Percentiles rank a stretch among this genome's conserved stretches.
Conservation (phyloP, 2,329 filamentous ascomycete genomes). For the Neofusicoccum ribis region DNA sequence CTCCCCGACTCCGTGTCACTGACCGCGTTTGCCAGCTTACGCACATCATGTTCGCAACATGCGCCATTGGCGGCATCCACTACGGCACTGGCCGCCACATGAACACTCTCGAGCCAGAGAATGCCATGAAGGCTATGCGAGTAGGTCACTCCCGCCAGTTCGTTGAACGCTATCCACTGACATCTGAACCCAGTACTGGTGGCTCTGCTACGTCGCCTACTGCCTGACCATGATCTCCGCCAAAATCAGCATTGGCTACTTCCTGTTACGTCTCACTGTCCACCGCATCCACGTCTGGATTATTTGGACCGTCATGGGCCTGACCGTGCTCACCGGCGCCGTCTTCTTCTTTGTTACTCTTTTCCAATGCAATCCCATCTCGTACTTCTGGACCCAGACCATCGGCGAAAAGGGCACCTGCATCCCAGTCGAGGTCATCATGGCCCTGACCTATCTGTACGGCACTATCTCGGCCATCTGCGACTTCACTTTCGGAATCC, state of each 20-base stretch:
- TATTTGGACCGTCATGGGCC: conserved; percentile 39
- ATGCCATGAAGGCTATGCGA: conserved; percentile 29
- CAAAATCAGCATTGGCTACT: conserved; percentile 14
- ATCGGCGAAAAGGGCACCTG: conserved; percentile 42
- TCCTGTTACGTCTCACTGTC: conserved; percentile 5
- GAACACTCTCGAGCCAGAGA: conserved; percentile 25
- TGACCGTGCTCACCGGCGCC: conserved; percentile 39
- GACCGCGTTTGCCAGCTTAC: conserved; percentile 12
- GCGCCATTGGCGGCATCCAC: conserved; percentile 15
- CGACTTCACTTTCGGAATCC: conserved; percentile 52
- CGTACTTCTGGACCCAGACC: conserved; percentile 51
- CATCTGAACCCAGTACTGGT: conserved; percentile 7
- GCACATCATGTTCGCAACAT: conserved; percentile 19
- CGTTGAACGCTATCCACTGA: background rate
- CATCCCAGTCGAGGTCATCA: conserved; percentile 42
- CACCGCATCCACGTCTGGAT: conserved; percentile 28
- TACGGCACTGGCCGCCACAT: conserved; percentile 23
- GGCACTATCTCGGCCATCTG: conserved; percentile 47
- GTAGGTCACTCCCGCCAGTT: background rate
- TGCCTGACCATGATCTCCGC: conserved; percentile 19
- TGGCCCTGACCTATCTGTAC: conserved; percentile 49
- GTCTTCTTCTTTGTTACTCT: conserved; percentile 50
- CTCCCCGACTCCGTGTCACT: conserved; percentile 25
- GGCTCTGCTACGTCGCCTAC: conserved; percentile 20
- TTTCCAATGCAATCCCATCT: conserved; percentile 52